Percentiles rank a stretch among this genome's conserved stretches.
Conservation (phyloP, 257 asterid genomes). For the Gardenia jasminoides region DNA sequence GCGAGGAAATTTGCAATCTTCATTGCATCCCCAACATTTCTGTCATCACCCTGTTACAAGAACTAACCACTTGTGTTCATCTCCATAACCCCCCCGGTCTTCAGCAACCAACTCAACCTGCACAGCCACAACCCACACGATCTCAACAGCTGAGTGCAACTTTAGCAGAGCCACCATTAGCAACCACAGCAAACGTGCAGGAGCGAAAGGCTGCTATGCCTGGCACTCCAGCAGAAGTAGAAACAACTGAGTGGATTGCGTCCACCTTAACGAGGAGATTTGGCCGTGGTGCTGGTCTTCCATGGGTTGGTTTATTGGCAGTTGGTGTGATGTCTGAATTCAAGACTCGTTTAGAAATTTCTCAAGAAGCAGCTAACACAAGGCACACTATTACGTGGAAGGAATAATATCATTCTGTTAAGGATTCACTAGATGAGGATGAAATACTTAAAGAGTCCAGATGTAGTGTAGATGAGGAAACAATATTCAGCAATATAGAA, state of each 20-base stretch:
- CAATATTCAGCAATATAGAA: neutral
- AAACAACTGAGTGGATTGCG: constrained; percentile 84
- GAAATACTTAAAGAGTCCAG: neutral
- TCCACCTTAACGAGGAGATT: constrained; percentile 69
- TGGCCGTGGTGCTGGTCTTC: constrained; percentile 90
- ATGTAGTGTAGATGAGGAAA: neutral
- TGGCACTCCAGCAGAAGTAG: constrained; percentile 32
- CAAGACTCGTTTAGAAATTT: constrained; percentile 73
- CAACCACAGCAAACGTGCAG: constrained; percentile 19
- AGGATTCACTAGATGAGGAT: neutral
- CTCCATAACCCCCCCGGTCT: constrained; percentile 50
- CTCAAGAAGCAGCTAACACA: constrained; percentile 41
- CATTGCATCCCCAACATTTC: constrained; percentile 52
- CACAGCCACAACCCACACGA: constrained; percentile 31
- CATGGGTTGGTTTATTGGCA: constrained; percentile 83
- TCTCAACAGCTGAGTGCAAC: constrained; percentile 36
- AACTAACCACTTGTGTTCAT: constrained; percentile 39
- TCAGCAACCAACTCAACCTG: constrained; percentile 43
- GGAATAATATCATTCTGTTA: neutral
- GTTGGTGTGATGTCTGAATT: constrained; percentile 82
- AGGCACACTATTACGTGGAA: constrained; percentile 31
- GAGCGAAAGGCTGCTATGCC: constrained; percentile 33
- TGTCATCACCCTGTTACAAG: constrained; percentile 51
- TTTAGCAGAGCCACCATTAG: constrained; percentile 31
- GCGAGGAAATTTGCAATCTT: constrained; percentile 54